These are phyloP conservation scores for Tuber umbilicatum DNA, from an alignment of 495 filamentous ascomycete genomes.

Conservation along the genomic window DNA sequence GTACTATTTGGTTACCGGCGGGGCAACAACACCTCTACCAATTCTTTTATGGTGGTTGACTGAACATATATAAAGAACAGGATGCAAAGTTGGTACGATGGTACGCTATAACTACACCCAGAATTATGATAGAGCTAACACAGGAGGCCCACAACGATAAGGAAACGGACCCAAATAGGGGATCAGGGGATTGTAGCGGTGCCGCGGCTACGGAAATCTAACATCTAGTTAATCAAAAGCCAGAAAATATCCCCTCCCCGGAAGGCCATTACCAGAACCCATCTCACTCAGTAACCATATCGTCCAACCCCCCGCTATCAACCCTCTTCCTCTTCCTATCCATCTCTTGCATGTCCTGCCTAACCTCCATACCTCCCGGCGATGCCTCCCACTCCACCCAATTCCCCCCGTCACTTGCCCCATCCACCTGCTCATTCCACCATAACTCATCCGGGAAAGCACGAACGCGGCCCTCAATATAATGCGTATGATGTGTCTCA, in stretches of 20 bases:
- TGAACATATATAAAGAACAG: background rate
- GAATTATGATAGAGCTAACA: background rate
- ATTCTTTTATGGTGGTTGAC: background rate
- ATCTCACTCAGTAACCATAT: background rate
- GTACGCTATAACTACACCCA: background rate
- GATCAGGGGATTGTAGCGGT: background rate
- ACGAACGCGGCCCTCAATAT: background rate
- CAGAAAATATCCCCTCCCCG: background rate
- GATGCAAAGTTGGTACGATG: background rate
- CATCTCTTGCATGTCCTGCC: slow-evolving; percentile 1
- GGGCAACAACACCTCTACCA: background rate
- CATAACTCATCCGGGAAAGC: slow-evolving; percentile 14
- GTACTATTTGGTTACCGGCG: background rate
- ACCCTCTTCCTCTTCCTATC: slow-evolving; percentile 18
- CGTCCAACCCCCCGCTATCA: slow-evolving; percentile 6
- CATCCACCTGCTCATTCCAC: slow-evolving; percentile 19
- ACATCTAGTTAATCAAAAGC: background rate
- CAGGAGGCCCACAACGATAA: background rate
- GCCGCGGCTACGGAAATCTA: background rate
- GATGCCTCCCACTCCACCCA: slow-evolving; percentile 3
- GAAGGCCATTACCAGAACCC: background rate
- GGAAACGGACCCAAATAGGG: background rate
- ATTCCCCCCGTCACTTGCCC: slow-evolving; percentile 1
- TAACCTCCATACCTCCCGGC: background rate
- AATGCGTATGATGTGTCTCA: background rate